Conservation (phyloP, 2,329 filamentous ascomycete genomes). For the Emergomyces pasteurianus region DNA sequence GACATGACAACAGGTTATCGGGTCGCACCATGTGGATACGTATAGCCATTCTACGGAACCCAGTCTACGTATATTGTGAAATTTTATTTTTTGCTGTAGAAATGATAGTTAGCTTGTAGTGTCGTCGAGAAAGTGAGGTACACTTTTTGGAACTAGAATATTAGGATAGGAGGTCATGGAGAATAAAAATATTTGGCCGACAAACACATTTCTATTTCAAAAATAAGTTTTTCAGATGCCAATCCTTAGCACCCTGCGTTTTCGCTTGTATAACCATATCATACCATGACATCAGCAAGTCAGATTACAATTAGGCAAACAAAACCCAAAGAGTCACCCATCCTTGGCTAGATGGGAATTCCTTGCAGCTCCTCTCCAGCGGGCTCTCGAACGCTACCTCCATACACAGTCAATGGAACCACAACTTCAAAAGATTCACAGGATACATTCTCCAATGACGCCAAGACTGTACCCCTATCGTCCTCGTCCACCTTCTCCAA, state of each 20-base stretch:
- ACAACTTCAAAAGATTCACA: conserved; percentile 87
- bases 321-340: not conserved
- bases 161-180: not conserved
- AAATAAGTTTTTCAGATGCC: not conserved
- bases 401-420: conserved; percentile 72
- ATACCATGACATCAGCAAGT: not conserved
- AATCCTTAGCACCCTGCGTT: not conserved
- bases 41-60: no score
- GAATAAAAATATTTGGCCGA: not conserved
- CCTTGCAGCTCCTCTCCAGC: conserved; percentile 29
- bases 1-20: not conserved
- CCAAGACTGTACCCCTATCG: conserved; percentile 64
- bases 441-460: conserved; percentile 63
- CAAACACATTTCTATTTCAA: not conserved
- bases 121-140: not conserved
- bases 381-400: conserved; percentile 38
- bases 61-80: no score
- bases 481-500: conserved; percentile 70
- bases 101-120: not conserved
- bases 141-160: not conserved
- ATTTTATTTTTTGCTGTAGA: no score
- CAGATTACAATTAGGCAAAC: not conserved
- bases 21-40: no score
- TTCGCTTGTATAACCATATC: not conserved
- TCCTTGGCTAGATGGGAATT: conserved; percentile 24